Evolutionary conservation across 2,329 filamentous ascomycete species (phyloP), one percentile per base, ranked within the genome.

Genomic region (Raffaelea albimanens): DNA sequence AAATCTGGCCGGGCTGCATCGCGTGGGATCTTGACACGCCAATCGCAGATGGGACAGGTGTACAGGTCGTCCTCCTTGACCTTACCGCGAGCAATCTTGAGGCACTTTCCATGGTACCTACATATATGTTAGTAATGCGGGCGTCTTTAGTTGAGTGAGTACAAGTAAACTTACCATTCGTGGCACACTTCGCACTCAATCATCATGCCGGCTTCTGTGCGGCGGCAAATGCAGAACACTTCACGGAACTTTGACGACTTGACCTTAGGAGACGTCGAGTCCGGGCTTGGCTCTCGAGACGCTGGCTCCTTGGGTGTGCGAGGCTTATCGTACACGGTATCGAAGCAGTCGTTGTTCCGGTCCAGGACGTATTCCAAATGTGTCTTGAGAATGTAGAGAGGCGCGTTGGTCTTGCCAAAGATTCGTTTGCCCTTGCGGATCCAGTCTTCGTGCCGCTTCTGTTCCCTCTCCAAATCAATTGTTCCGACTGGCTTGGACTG

Each of bases 21-120:
- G 41, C 93, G 87, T 22, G 93, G 93, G 46, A 98, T 97, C 68
- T 91, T 94, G 61, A 96, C 86, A 18, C 93, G 84, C 81, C 90
- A 96, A 63, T 98, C 93, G 62, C 93, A 98, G 52, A 98, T 95
- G 0, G 93, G 93, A 59, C 93, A 98, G 1, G 91, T 97, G 62
- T 96, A 98, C 63, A 95, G 95, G 61, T 97, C 93, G 53, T 95
- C 91, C 61, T 97, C 93, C 67, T 97, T 97, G 58, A 98, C 87
- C 62, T 97, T 98, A 45, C 93, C 93, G 44, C 93, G 81, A 3
- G 93, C 93, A 59, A 98, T 96, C 70, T 98, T 98, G 34, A 98
- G 73, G 59, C 93, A 98, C 65, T 96, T 97, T 51, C 93, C 91
- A 59, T 98, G 93, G 61, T 98, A 98, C 86, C 85, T 90, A 36